These are phyloP conservation scores for Colletotrichum higginsianum DNA, from an alignment of 2,329 filamentous ascomycete species.

Conservation along the genomic window DNA sequence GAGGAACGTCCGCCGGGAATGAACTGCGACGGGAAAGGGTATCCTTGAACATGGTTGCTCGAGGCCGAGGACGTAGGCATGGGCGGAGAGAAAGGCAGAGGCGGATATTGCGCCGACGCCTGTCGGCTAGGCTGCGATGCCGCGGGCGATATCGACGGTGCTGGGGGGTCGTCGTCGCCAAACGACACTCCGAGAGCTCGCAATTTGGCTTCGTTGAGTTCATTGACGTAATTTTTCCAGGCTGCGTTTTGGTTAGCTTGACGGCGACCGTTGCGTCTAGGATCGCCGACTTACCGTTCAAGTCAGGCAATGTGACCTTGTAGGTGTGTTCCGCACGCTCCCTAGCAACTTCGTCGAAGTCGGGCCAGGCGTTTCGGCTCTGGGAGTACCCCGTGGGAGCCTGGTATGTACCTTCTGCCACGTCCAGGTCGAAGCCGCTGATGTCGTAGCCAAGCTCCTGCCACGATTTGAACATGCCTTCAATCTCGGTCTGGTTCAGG, in stretches of 20 bases:
- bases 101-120: constrained; percentile 81
- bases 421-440: constrained; percentile 76
- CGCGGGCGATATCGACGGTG: constrained; percentile 77
- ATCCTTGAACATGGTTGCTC: constrained; percentile 75
- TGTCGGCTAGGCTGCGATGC: constrained; percentile 75
- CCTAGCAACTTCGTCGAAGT: constrained; percentile 68
- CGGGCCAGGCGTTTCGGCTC: constrained; percentile 79
- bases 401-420: constrained; percentile 35
- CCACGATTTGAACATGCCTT: constrained; percentile 76
- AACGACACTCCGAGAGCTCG: constrained; percentile 90
- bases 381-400: constrained; percentile 66
- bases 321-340: constrained; percentile 70
- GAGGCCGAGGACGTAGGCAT: constrained; percentile 83
- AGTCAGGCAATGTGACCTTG: constrained; percentile 78
- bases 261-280: neutral
- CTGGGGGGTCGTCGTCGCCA: constrained; percentile 79
- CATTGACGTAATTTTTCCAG: constrained; percentile 84
- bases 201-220: constrained; percentile 91
- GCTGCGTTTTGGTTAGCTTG: constrained; percentile 54
- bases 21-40: constrained; percentile 72
- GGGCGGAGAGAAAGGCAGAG: constrained; percentile 86
- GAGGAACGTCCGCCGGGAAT: constrained; percentile 72
- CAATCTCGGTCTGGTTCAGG: constrained; percentile 68
- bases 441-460: constrained; percentile 79
- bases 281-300: constrained; percentile 65